Evolutionary conservation across 2,329 filamentous ascomycete genomes (phyloP).

Genomic region (Ophiocordyceps camponoti-saundersi): DNA sequence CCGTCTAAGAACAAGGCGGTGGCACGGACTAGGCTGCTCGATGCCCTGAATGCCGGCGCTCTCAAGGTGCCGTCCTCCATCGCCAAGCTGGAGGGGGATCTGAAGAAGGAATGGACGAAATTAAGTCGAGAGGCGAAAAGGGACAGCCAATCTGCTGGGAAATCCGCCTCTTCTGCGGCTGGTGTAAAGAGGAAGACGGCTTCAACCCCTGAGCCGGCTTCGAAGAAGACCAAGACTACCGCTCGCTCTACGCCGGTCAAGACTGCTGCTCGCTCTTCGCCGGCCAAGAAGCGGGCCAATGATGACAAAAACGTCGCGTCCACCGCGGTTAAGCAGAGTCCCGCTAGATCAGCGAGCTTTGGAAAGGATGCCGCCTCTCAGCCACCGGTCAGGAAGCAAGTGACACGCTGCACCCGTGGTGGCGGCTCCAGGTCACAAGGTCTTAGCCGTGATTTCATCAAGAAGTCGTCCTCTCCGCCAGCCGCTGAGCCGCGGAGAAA

Average conservation of each 20-base stretch:
- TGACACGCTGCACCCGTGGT: constrained; percentile 2
- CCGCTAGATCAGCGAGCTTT: background rate
- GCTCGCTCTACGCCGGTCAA: background rate
- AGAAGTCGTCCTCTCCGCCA: background rate
- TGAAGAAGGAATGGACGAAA: constrained; percentile 40
- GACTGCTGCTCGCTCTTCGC: too few species aligned
- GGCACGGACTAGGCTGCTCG: constrained; percentile 40
- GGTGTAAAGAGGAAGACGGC: constrained; percentile 13
- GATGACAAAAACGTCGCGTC: too few species aligned
- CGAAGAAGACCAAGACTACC: constrained; percentile 6
- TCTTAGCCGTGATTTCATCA: constrained; percentile 2
- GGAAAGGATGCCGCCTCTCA: background rate
- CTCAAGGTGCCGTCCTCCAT: constrained; percentile 32
- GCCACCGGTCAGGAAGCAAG: background rate
- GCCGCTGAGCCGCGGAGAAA: constrained; percentile 1
- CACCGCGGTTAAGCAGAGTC: too few species aligned
- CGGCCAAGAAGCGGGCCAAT: background rate
- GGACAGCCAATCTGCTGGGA: background rate
- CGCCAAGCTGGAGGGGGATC: constrained; percentile 28
- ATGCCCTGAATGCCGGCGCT: constrained; percentile 30
- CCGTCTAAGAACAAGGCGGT: constrained; percentile 39
- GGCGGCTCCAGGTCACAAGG: constrained; percentile 3
- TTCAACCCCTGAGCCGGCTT: background rate
- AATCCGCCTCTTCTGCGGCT: background rate
- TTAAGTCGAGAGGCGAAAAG: constrained; percentile 31